phyloP scores from a whole-genome alignment of 331 rosid species.

The Telfairia occidentalis region DNA sequence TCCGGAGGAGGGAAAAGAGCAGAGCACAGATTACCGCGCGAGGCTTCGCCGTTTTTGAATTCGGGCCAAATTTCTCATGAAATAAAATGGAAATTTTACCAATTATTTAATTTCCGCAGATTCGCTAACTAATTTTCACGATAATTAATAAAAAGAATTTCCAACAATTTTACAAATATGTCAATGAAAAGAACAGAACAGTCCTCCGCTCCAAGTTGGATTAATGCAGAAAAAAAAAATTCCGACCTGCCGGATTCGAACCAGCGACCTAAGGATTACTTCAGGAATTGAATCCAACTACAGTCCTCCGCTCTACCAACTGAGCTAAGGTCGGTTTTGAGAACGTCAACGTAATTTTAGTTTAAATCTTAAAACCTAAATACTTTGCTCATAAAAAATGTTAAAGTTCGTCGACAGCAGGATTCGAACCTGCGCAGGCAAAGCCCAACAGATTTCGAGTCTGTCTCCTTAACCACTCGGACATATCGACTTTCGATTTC shows the following conservation, averaged over 20 bases:
- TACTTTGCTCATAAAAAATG: no score
- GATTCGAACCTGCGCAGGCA: constrained; percentile 50
- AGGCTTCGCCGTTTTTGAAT: background rate
- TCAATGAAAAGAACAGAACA: no score
- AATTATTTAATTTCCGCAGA: no score
- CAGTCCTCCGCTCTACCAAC: constrained; percentile 9
- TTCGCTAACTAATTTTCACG: no score
- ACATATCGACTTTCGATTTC: constrained; percentile 22
- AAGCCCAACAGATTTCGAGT: constrained; percentile 46
- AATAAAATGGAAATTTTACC: background rate
- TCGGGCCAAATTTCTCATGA: background rate
- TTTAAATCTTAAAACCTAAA: no score
- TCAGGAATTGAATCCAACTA: no score
- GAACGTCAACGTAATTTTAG: no score
- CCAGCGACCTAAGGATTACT: constrained; percentile 31
- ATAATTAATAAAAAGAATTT: no score
- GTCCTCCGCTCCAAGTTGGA: no score
- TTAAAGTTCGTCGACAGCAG: constrained; percentile 26
- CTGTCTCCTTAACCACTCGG: constrained; percentile 50
- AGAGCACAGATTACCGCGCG: background rate
- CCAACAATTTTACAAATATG: no score
- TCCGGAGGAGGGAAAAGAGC: background rate
- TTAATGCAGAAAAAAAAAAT: no score
- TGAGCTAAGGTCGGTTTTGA: constrained; percentile 7
- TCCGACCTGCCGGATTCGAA: constrained; percentile 93